Base-by-base conservation (phyloP, 2,329 filamentous ascomycete genomes). In the Paramyrothecium roridum region DNA sequence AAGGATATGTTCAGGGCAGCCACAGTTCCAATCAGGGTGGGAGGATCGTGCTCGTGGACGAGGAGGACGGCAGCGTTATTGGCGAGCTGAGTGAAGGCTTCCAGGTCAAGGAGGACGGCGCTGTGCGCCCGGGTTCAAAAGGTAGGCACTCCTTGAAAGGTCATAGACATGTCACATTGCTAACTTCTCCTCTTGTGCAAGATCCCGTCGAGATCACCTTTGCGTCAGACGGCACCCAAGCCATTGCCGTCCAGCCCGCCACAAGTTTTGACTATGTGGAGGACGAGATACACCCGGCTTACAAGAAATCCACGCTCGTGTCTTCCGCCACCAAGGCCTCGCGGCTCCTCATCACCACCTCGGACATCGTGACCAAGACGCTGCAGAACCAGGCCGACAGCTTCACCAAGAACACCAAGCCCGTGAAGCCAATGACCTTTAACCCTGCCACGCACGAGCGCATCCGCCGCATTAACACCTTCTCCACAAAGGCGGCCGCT, bases 21-120 rank as follows among this genome's bases (percentile, higher is more conserved):
- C 78, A 82, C 52, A 86, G 83, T 64, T 77, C 78, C 3, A 55
- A 66, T 30, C 26, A 57, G 17, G 70, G 65, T 37, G 90, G 93
- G 17, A 87, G 95, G 70, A 93, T 97, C 63, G 93, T 99, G 6
- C 81, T 99, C 11, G 80, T 99, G 17, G 92, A 99, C 67, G 95
- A 99, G 73, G 93, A 98, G 69, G 90, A 99, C 73, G 95, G 95
- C 52, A 96, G 91, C 64, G 90, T 99, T 10, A 90, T 99, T 26
- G 95, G 95, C 48, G 93, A 99, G 75, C 77, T 99, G 58, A 86
- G 89, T 56, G 89, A 93, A 56, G 89, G 88, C 19, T 93, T 91
- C 66, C 80, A 92, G 61, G 82, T 96, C 19, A 80, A 93, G 17
- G 92, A 97, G 67, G 85, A 93, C 61, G 79, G 84, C 26, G 81